Conservation (phyloP, 148 eudicot genomes). For the Rhododendron kiyosumense region DNA sequence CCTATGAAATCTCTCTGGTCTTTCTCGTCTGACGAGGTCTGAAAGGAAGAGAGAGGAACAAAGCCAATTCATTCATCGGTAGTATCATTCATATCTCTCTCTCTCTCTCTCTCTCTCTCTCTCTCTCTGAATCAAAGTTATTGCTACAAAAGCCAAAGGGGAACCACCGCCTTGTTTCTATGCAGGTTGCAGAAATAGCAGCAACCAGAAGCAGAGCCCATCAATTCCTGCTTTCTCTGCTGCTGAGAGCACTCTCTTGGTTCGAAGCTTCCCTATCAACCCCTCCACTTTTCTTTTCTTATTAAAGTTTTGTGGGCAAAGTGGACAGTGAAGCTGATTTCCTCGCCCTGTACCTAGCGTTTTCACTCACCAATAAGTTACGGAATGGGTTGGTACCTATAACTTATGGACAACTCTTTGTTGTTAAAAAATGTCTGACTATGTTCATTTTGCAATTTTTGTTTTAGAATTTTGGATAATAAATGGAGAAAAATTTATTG, state of each 20-base stretch:
- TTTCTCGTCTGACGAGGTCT: constrained; percentile 6
- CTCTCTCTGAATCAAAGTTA: not conserved
- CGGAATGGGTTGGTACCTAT: no score
- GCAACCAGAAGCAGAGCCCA: constrained; percentile 8
- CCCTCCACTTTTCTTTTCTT: not conserved
- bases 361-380: no score
- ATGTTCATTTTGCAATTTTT: no score
- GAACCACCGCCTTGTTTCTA: constrained; percentile 29
- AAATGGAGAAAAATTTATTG: no score
- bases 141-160: constrained; percentile 23
- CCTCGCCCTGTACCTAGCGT: not conserved
- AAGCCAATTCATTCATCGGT: no score
- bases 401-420: no score
- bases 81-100: not conserved
- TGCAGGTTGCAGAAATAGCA: constrained; percentile 3
- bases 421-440: no score
- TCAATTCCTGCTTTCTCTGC: constrained; percentile 3
- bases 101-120: not conserved
- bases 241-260: not conserved
- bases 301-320: not conserved
- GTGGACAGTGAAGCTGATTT: not conserved
- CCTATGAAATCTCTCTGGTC: not conserved
- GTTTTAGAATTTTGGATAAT: no score
- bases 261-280: not conserved
- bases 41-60: not conserved